A percentile compares a stretch with the other conserved stretches of the same genome.
These are phyloP conservation scores for Lagenidium giganteum DNA, from an alignment of 352 stramenopile genomes.

Conservation along the genomic window DNA sequence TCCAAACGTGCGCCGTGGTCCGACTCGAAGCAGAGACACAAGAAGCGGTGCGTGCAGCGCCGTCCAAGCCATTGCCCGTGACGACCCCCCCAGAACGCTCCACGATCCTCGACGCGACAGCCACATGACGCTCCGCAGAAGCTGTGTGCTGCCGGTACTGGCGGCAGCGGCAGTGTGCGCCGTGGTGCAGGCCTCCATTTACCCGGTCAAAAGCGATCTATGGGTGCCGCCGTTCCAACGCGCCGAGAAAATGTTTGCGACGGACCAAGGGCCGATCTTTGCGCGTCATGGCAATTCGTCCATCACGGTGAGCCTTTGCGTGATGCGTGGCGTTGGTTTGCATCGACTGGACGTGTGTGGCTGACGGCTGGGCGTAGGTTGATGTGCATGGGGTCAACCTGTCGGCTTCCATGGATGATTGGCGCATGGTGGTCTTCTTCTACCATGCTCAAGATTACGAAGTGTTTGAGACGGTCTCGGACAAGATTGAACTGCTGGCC, in stretches of 20 bases:
- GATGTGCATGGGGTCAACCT: constrained; percentile 68
- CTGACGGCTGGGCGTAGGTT: constrained; percentile 20
- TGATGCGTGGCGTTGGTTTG: background rate
- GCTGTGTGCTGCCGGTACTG: constrained; percentile 3
- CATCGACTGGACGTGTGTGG: background rate
- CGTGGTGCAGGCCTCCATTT: constrained; percentile 46
- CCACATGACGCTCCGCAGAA: background rate
- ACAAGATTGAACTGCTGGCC: constrained; percentile 73
- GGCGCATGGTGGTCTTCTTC: constrained; percentile 75
- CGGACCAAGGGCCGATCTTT: constrained; percentile 60
- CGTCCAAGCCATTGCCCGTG: no score
- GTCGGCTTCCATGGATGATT: constrained; percentile 58
- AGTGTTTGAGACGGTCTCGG: constrained; percentile 46
- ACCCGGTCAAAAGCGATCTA: constrained; percentile 57
- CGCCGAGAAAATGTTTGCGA: constrained; percentile 84
- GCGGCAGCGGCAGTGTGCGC: background rate
- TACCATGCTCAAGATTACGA: constrained; percentile 79
- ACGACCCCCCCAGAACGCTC: no score
- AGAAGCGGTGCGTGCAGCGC: no score
- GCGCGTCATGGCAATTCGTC: constrained; percentile 56
- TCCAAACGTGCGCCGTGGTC: no score
- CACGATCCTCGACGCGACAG: no score
- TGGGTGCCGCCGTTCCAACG: constrained; percentile 81
- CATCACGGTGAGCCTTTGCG: constrained; percentile 35
- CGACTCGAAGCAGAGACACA: no score